These are phyloP conservation scores for Cenchrus americanus DNA, from an alignment of 176 grass and related monocot genomes.

Conservation along the genomic window DNA sequence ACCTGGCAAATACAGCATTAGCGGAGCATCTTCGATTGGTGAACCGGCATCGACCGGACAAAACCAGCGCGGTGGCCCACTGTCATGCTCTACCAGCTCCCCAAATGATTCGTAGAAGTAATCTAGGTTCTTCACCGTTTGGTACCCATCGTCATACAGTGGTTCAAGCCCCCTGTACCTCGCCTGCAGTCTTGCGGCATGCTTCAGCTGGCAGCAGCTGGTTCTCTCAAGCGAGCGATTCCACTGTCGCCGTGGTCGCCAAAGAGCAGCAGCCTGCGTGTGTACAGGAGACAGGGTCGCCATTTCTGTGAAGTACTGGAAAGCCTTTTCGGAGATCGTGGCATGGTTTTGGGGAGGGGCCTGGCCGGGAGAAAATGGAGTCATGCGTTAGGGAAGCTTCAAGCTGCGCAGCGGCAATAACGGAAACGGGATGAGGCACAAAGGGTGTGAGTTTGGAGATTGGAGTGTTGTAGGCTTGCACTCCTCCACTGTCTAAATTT, in stretches of 20 bases:
- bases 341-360: not conserved
- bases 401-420: slow-evolving; percentile 50
- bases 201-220: not conserved
- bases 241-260: not conserved
- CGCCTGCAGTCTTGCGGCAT: slow-evolving; percentile 37
- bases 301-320: slow-evolving; percentile 48
- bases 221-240: not conserved
- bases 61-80: slow-evolving; percentile 53
- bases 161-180: slow-evolving; percentile 64
- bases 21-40: slow-evolving; percentile 49
- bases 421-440: slow-evolving; percentile 38
- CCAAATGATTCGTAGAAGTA: slow-evolving; percentile 50
- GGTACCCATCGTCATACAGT: slow-evolving; percentile 67
- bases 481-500: not conserved
- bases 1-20: slow-evolving; percentile 74
- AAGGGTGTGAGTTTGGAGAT: slow-evolving; percentile 49
- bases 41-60: slow-evolving; percentile 40
- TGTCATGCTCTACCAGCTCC: slow-evolving; percentile 54
- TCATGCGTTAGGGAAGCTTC: slow-evolving; percentile 31
- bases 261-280: slow-evolving; percentile 12
- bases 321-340: slow-evolving; percentile 16
- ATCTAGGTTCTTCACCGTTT: slow-evolving; percentile 37
- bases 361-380: not conserved
- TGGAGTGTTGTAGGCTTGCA: slow-evolving; percentile 1
- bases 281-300: slow-evolving; percentile 31